Percentiles rank a stretch among this genome's conserved stretches.
These are phyloP conservation scores for Synura sp. DNA, from an alignment of 352 stramenopile genomes.

Conservation along the genomic window DNA sequence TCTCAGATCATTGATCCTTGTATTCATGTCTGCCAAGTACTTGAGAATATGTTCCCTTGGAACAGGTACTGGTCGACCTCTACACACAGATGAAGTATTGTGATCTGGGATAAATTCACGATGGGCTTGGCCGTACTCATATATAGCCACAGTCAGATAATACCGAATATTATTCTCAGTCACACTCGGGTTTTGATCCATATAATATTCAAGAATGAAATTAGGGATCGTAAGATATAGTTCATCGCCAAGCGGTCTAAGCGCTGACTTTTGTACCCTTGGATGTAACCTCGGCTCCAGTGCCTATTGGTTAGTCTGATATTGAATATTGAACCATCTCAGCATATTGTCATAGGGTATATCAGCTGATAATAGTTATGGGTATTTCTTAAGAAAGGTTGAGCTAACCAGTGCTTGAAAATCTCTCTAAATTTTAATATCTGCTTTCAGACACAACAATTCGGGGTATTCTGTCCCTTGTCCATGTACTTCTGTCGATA, in stretches of 20 bases:
- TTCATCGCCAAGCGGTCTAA: constrained; percentile 37
- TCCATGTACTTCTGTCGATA: constrained; percentile 41
- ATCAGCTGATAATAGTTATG: constrained; percentile 37
- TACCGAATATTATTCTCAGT: constrained; percentile 41
- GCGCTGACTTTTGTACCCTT: constrained; percentile 38
- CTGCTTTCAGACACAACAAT: constrained; percentile 40
- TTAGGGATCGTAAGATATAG: constrained; percentile 35
- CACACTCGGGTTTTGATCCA: constrained; percentile 38
- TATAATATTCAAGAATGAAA: constrained; percentile 42
- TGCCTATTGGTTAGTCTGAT: constrained; percentile 39
- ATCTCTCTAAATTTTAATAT: constrained; percentile 39
- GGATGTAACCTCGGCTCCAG: constrained; percentile 36
- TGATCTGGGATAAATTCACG: constrained; percentile 38
- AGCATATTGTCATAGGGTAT: constrained; percentile 40
- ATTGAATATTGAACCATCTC: constrained; percentile 38
- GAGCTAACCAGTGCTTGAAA: constrained; percentile 36
- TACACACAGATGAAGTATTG: constrained; percentile 38
- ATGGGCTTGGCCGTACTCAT: constrained; percentile 39
- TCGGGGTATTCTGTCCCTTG: constrained; percentile 29
- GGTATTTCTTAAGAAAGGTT: no score
- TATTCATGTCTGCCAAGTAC: constrained; percentile 33
- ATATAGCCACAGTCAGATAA: constrained; percentile 36
- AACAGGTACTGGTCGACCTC: constrained; percentile 39
- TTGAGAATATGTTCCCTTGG: constrained; percentile 41
- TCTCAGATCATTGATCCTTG: constrained; percentile 39